Base-by-base conservation (phyloP, 2,329 filamentous ascomycete genomes). In the Nannizziopsis arthrosporioides region DNA sequence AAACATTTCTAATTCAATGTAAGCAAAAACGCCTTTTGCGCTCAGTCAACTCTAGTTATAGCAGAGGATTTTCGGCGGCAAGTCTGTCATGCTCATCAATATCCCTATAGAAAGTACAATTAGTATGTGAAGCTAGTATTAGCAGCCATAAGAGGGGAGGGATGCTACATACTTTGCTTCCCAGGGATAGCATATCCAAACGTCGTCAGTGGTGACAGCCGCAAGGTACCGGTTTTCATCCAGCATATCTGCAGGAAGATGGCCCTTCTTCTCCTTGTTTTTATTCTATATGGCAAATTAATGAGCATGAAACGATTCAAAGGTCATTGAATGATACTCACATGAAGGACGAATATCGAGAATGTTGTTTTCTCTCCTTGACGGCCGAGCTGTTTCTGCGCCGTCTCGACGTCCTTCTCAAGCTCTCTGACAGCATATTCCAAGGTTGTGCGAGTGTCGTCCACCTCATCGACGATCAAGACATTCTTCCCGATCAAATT, bases 111-210 rank as follows among this genome's bases (percentile, higher is more conserved):
- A 12, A 12, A 27, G 19, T 15, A 39, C 27, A 19, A 27, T 30
- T 6, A 30, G 36, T 8, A 3, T 3, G 14, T 18, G 42, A 32
- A n/a, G 11, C 14, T 30, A 12, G 38, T 5, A 42, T 15, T 43
- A 17, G 2, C 11, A 42, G 27, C 5, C 19, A n/a, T 3, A n/a
- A 36, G 15, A 10, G 17, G 7, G 17, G n/a, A n/a, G 22, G 18
- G 14, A 14, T n/a, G 37, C 15, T 27, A 71, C 75, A 48, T 70
- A 79, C 74, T 70, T 83, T 38, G 92, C 92, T 73, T 96, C 92
- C 92, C 92, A 98, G 12, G 92, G 92, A 70, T 98, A 98, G 76
- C 87, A 93, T 65, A 96, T 96, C 92, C 92, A 98, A 56, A 88
- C 82, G 68, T 98, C 90, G n/a, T 77, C 78, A 30, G 93, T 85